These are phyloP conservation scores for Ophiostoma ulmi DNA, from an alignment of 2,329 filamentous ascomycete genomes.

Conservation along the genomic window DNA sequence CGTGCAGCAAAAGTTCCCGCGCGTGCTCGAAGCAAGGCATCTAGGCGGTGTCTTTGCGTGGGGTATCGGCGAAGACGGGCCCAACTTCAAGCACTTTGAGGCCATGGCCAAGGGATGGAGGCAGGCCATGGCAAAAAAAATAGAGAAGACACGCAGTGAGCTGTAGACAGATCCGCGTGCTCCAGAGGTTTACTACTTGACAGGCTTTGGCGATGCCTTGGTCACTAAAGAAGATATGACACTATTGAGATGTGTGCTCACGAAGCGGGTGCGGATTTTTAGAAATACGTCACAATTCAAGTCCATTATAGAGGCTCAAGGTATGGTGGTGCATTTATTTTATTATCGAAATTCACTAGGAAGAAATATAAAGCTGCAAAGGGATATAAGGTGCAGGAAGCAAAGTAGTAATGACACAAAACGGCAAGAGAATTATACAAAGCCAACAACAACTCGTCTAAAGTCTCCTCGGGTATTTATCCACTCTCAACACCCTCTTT, in stretches of 20 bases:
- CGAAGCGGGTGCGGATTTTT: background rate
- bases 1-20: conserved; percentile 51
- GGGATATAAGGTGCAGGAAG: background rate
- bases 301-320: background rate
- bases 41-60: conserved; percentile 71
- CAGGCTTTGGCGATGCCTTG: background rate
- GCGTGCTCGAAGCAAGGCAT: conserved; percentile 50
- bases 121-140: conserved; percentile 13
- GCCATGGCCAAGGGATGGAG: conserved; percentile 33
- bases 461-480: background rate
- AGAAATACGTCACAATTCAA: background rate
- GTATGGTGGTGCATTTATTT: background rate
- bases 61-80: conserved; percentile 65
- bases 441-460: background rate
- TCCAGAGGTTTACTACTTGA: background rate
- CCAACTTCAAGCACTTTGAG: conserved; percentile 39
- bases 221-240: background rate
- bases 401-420: background rate
- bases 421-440: background rate
- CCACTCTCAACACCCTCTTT: background rate
- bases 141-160: conserved; percentile 27
- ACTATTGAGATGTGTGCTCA: background rate
- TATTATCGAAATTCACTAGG: background rate
- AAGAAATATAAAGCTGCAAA: background rate
- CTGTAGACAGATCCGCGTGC: conserved; percentile 24